Percentiles rank a stretch among this genome's conserved stretches.
phyloP scores from a whole-genome alignment of 1,139 yeast species.

The Lodderomyces parapsilosis region DNA sequence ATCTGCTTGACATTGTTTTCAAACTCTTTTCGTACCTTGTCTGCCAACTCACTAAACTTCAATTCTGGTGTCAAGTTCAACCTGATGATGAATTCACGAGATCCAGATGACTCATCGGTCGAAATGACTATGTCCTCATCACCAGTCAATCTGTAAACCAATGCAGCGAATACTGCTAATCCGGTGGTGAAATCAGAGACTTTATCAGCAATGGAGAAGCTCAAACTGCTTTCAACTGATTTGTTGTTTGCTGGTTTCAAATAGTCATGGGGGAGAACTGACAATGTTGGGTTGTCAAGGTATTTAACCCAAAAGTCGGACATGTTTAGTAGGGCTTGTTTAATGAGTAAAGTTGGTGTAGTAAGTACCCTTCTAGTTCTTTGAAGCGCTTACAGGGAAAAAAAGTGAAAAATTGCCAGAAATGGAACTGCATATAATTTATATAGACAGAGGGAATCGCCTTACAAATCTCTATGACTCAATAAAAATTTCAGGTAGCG shows the following conservation, averaged over 20 bases:
- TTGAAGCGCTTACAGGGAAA: neutral
- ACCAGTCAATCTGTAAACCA: slow-evolving; percentile 81
- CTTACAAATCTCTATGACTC: neutral
- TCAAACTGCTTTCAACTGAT: slow-evolving; percentile 59
- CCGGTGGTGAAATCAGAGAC: slow-evolving; percentile 45
- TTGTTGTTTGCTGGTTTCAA: slow-evolving; percentile 74
- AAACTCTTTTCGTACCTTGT: slow-evolving; percentile 44
- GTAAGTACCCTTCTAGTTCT: neutral
- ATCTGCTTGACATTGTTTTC: slow-evolving; percentile 34
- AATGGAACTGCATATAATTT: neutral
- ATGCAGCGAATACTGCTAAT: slow-evolving; percentile 67
- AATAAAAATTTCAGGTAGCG: neutral
- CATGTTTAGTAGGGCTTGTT: slow-evolving; percentile 9
- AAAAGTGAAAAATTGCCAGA: neutral
- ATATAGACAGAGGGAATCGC: too few species aligned
- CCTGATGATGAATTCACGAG: slow-evolving; percentile 58
- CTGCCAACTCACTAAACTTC: slow-evolving; percentile 53
- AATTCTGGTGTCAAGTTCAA: slow-evolving; percentile 53
- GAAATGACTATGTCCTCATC: slow-evolving; percentile 92
- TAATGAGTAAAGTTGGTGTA: neutral
- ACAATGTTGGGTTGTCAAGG: slow-evolving; percentile 79
- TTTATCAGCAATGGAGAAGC: slow-evolving; percentile 3
- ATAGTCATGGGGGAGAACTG: slow-evolving; percentile 85
- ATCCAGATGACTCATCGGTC: slow-evolving; percentile 47
- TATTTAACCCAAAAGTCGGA: slow-evolving; percentile 61